Percentiles rank a stretch among this genome's conserved stretches.
Conservation (phyloP, 768 basidiomycete genomes). For the Mycena crocata region DNA sequence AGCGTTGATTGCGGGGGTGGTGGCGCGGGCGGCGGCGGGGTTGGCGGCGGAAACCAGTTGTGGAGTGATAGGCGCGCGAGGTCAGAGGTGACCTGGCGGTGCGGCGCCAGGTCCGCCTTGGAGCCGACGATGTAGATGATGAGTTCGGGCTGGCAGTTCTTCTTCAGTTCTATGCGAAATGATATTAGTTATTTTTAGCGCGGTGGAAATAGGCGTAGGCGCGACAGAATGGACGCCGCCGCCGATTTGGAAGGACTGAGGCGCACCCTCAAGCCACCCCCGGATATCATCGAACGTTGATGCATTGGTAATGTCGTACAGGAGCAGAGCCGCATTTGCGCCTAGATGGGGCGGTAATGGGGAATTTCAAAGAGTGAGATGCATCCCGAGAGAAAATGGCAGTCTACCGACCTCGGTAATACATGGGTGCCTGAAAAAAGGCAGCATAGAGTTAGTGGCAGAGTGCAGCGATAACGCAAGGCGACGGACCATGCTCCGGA, state of each 20-base stretch:
- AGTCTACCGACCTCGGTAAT: slow-evolving; percentile 81
- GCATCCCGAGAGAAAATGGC: slow-evolving; percentile 33
- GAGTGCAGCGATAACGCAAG: neutral
- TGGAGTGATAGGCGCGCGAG: slow-evolving; percentile 86
- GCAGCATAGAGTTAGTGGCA: slow-evolving; percentile 34
- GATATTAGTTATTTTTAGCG: too few species aligned
- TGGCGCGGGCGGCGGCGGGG: slow-evolving; percentile 72
- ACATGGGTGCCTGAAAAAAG: slow-evolving; percentile 96
- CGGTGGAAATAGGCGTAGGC: too few species aligned
- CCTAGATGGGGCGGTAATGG: slow-evolving; percentile 58
- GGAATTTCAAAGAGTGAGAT: slow-evolving; percentile 30
- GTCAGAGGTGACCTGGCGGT: slow-evolving; percentile 84
- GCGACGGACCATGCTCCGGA: slow-evolving; percentile 83
- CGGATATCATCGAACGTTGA: slow-evolving; percentile 90
- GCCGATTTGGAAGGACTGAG: too few species aligned
- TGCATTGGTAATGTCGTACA: slow-evolving; percentile 95
- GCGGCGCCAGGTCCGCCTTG: slow-evolving; percentile 82
- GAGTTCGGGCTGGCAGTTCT: slow-evolving; percentile 88
- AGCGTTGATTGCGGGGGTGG: slow-evolving; percentile 72
- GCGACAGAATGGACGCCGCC: too few species aligned
- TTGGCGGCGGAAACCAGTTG: slow-evolving; percentile 89
- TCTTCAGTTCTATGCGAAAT: slow-evolving; percentile 84
- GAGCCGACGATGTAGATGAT: slow-evolving; percentile 96
- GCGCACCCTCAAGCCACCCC: slow-evolving; percentile 89
- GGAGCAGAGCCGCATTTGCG: slow-evolving; percentile 91